phyloP scores from a whole-genome alignment of 305 asterid genomes.

The Fraxinus angustifolia region DNA sequence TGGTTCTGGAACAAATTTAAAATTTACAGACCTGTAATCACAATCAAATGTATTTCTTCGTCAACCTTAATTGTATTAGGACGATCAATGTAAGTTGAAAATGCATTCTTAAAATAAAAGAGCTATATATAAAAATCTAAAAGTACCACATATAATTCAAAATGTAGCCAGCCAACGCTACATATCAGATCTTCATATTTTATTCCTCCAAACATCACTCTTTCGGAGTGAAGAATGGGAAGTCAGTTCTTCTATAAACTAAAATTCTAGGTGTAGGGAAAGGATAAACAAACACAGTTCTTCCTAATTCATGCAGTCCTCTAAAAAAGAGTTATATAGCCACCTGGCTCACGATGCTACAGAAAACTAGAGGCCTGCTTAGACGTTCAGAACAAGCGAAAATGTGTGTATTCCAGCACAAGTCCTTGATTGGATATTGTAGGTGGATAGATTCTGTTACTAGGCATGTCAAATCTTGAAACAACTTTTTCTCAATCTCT shows the following conservation, averaged over 20 bases:
- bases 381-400: neutral
- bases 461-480: neutral
- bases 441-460: neutral
- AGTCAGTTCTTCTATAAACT: neutral
- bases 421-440: neutral
- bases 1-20: conserved; percentile 81
- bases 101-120: neutral
- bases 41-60: conserved; percentile 18
- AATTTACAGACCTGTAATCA: conserved; percentile 84
- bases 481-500: neutral
- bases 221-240: neutral
- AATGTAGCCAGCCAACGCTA: neutral
- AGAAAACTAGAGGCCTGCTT: neutral
- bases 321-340: neutral
- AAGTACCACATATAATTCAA: neutral
- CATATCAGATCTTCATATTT: neutral
- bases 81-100: neutral
- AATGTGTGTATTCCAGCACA: neutral
- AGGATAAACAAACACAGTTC: neutral
- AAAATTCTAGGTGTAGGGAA: neutral
- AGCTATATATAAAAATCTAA: neutral
- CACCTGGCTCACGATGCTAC: neutral
- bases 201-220: neutral
- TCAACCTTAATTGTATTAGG: conserved; percentile 6
- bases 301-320: neutral